Base-by-base conservation (phyloP, 139 green algal genomes). In the Picochlorum sp. region DNA sequence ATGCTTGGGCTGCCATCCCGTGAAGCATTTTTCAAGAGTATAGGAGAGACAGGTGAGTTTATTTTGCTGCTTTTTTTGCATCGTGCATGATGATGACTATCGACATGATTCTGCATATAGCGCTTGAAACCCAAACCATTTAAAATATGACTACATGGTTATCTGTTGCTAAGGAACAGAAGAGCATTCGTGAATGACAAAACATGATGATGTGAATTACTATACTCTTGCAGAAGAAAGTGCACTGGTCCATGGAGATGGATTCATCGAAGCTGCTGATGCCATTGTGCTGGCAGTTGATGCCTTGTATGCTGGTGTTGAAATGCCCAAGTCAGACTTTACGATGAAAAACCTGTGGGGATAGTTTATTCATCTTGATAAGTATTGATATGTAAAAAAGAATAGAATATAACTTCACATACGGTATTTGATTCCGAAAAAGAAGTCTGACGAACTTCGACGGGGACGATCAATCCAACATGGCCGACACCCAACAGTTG, bases 401-500 rank as follows among this genome's bases (percentile, higher is more conserved):
- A 53, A 7, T 6, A 41, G 12, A 9, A 41, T 18, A 12, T 41
- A 41, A 12, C 10, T 18, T 41, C 12, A 12, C 12, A 41, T 41
- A n/a, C n/a, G n/a, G n/a, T n/a, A n/a, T n/a, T n/a, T n/a, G n/a
- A n/a, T n/a, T n/a, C n/a, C n/a, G n/a, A n/a, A n/a, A n/a, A n/a
- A n/a, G n/a, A n/a, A n/a, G n/a, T n/a, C n/a, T n/a, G n/a, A n/a
- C n/a, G n/a, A n/a, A n/a, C n/a, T n/a, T n/a, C n/a, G n/a, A n/a
- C n/a, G n/a, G n/a, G n/a, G n/a, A n/a, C n/a, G n/a, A n/a, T n/a
- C 12, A 41, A 18, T 18, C 35, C 35, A 9, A 41, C 7, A 59
- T 28, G 14, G 88, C 89, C 80, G 78, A 93, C 9, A 29, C 83
- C 6, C 61, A 63, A 24, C 59, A 79, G 47, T 58, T 95, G 3